Base-by-base conservation (phyloP, 1,139 yeast species). In the Candida sojae region DNA sequence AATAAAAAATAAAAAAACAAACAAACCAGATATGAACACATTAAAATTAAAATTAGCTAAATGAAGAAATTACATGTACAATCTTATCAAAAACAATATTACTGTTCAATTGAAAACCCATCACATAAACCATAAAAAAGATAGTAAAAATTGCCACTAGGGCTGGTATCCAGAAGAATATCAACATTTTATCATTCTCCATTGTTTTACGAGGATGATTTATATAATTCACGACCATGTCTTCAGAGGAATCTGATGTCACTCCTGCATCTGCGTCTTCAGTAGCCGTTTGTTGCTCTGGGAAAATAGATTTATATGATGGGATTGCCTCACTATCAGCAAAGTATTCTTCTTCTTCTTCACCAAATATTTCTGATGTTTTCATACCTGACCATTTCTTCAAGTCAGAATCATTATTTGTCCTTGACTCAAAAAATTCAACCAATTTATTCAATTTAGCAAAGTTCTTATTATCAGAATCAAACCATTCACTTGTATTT, bases 161-260 rank as follows among this genome's bases (percentile, higher is more conserved):
- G 33, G 84, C 73, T 4, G 95, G 95, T 52, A 87, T 67, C 98
- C 98, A 91, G 77, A 91, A 91, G 62, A 90, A 88, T 50, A 90
- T 71, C 57, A 91, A 73, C 90, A 90, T 87, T 59, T 84, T 87
- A 65, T 91, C 98, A 59, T 90, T 87, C 57, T 82, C 83, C 54
- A 88, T 83, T 33, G 85, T 80, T 62, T 85, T 86, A 44, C 85
- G 70, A 6, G 79, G 77, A 60, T 80, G 83, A 59, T 80, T 78
- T 57, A 82, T 78, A 57, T 80, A 80, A 28, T 81, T 70, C 44
- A 79, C 72, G 35, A 82, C 78, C 65, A 81, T 70, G 50, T 78
- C 82, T 51, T 77, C 80, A 3, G 81, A 66, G 32, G 77, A 79
- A 53, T 82, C 85, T 17, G 80, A 75, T 33, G 71, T 61, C 13